Evolutionary conservation across 176 grass and related monocot species (phyloP).

Genomic region (Rhipidocladum racemiflorum): DNA sequence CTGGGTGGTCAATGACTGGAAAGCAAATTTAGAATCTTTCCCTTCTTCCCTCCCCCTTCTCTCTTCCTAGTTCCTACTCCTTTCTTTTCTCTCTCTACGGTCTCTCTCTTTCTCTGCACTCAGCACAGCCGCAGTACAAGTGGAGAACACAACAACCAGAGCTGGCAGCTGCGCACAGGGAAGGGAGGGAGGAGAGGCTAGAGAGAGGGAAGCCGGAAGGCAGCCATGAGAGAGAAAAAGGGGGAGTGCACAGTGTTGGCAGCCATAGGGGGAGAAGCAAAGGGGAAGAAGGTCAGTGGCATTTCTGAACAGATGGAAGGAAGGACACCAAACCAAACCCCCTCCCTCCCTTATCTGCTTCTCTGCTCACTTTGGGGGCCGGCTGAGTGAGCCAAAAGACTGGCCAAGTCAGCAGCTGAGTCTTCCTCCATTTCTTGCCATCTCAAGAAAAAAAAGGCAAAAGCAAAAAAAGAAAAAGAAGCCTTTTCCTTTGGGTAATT

Average conservation of each 20-base stretch:
- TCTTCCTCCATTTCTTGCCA: neutral
- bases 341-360: constrained; percentile 7
- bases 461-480: neutral
- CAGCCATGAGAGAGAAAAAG: constrained; percentile 22
- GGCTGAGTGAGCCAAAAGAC: neutral
- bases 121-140: constrained; percentile 20
- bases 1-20: constrained; percentile 47
- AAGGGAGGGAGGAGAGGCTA: neutral
- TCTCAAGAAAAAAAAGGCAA: neutral
- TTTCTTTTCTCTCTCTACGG: neutral
- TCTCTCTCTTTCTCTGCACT: constrained; percentile 20
- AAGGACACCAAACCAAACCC: constrained; percentile 32
- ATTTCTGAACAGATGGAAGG: constrained; percentile 14
- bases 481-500: neutral
- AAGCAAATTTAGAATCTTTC: constrained; percentile 44
- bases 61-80: neutral
- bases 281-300: constrained; percentile 22
- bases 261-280: constrained; percentile 13
- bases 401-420: neutral
- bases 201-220: neutral
- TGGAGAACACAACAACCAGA: constrained; percentile 15
- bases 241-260: constrained; percentile 20
- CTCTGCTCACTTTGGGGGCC: constrained; percentile 23
- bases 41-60: neutral
- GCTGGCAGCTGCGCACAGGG: neutral